phyloP scores from a whole-genome alignment of 257 asterid genomes.

The Solanum sejunctum region DNA sequence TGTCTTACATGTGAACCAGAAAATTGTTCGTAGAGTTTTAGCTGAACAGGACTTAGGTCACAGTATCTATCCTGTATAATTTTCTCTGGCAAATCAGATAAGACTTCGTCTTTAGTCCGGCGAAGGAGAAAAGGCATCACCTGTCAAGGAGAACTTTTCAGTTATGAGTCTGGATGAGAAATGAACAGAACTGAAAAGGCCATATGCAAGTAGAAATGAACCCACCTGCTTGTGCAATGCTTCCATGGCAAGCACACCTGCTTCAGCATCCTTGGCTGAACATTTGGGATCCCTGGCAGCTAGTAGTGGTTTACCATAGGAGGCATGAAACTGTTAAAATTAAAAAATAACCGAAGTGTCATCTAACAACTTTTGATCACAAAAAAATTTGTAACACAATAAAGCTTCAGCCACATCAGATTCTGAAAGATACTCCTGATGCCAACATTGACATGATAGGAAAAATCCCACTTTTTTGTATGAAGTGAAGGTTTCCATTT shows the following conservation, averaged over 20 bases:
- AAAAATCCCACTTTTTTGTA: not conserved
- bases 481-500: no score
- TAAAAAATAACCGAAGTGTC: constrained; percentile 1
- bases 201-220: not conserved
- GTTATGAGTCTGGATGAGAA: not conserved
- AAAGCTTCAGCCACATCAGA: not conserved
- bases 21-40: constrained; percentile 80
- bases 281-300: constrained; percentile 97
- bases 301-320: constrained; percentile 87
- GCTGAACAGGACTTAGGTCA: constrained; percentile 90
- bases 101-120: constrained; percentile 92
- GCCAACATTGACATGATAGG: not conserved
- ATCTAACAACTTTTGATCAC: not conserved
- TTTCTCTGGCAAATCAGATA: constrained; percentile 96
- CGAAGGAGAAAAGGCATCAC: constrained; percentile 99
- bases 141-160: constrained; percentile 33
- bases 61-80: constrained; percentile 98
- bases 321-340: constrained; percentile 75
- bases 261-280: constrained; percentile 96
- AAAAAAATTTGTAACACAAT: not conserved
- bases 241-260: constrained; percentile 96
- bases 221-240: constrained; percentile 97
- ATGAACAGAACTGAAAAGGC: not conserved
- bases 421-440: not conserved
- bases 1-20: constrained; percentile 89